phyloP scores from a whole-genome alignment of 208 protist genomes.

The Trypanosoma scelopori region DNA sequence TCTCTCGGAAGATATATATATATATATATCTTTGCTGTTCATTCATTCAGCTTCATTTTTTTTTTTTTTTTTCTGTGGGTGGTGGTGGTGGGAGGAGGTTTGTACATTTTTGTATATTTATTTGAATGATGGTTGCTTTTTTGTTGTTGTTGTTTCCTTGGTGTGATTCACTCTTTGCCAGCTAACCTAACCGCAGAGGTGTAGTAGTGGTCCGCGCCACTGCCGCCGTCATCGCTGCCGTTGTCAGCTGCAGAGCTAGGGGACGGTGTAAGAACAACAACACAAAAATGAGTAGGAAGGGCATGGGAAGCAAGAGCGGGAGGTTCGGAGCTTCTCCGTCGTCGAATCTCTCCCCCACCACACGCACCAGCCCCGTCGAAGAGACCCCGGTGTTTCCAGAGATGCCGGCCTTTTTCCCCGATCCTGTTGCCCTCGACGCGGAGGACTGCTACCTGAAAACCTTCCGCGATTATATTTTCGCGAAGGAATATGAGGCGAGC shows the following conservation, averaged over 20 bases:
- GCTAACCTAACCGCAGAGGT: background rate
- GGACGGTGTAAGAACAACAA: no score
- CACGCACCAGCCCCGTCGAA: background rate
- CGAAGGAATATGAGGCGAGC: conserved; percentile 30
- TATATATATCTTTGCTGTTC: background rate
- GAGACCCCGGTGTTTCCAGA: conserved; percentile 34
- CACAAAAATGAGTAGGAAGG: conserved; percentile 9
- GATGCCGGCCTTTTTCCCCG: conserved; percentile 43
- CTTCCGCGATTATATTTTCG: conserved; percentile 27
- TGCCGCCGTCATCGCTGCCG: no score
- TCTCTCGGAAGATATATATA: background rate
- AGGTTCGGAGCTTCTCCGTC: background rate
- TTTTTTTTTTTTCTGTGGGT: no score
- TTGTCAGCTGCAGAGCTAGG: background rate
- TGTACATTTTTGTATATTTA: conserved; percentile 16
- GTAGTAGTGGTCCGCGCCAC: no score
- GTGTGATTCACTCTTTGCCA: background rate
- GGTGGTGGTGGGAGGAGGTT: no score
- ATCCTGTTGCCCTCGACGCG: conserved; percentile 24
- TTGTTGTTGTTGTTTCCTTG: background rate
- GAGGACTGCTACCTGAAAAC: conserved; percentile 22
- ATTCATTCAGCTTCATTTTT: conserved; percentile 4
- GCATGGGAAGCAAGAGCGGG: background rate
- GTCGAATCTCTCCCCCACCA: background rate
- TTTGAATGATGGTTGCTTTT: conserved; percentile 24